Conservation (phyloP, 257 asterid genomes). For the Solanum virginianum region DNA sequence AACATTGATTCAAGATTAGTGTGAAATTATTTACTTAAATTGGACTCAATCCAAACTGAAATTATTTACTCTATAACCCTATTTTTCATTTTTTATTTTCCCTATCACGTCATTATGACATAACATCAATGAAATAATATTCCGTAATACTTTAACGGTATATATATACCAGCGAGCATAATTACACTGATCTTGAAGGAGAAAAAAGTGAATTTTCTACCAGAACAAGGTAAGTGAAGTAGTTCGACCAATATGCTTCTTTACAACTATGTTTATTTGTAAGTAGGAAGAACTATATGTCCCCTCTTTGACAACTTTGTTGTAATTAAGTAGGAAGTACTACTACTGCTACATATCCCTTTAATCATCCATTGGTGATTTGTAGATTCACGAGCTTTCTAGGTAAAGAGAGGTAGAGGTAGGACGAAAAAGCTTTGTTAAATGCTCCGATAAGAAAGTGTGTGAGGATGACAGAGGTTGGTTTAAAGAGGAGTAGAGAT, state of each 20-base stretch:
- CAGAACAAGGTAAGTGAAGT: background rate
- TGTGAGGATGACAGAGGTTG: background rate
- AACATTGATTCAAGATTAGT: too few relatives aligned
- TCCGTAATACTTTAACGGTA: too few relatives aligned
- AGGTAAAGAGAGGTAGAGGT: background rate
- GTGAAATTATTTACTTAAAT: too few relatives aligned
- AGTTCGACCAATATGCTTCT: background rate
- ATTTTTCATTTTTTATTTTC: too few relatives aligned
- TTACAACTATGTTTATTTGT: too few relatives aligned
- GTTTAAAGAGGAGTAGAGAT: background rate
- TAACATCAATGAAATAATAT: too few relatives aligned
- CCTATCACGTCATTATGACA: too few relatives aligned
- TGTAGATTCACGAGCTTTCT: background rate
- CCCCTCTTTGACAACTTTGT: background rate
- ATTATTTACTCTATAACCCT: too few relatives aligned
- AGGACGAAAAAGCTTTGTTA: rapidly evolving
- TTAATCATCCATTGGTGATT: background rate
- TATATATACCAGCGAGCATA: conserved; percentile 4
- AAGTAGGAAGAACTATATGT: too few relatives aligned
- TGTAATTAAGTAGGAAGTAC: background rate
- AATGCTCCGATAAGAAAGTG: background rate
- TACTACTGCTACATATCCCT: background rate
- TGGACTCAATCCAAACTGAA: too few relatives aligned
- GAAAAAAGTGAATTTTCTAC: background rate
- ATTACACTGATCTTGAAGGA: background rate